Conservation (phyloP, 2,329 filamentous ascomycete genomes). For the Aphanoascus verrucosus region DNA sequence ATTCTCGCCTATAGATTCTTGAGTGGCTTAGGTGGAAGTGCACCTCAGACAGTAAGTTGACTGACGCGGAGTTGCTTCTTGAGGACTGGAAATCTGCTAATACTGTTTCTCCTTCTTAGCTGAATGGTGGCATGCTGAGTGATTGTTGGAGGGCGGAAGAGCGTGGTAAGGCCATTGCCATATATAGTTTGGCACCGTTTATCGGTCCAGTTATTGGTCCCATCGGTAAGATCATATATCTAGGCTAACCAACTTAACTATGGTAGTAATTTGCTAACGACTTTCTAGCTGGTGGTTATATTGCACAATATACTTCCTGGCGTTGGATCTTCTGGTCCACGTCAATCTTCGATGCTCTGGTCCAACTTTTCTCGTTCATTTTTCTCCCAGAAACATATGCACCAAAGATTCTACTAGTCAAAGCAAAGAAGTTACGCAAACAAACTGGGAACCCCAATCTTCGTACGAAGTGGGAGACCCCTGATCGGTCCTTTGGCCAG, state of each 20-base stretch:
- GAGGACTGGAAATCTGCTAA: background rate
- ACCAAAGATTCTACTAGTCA: conserved; percentile 50
- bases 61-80: background rate
- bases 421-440: conserved; percentile 40
- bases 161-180: conserved; percentile 50
- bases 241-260: background rate
- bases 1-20: conserved; percentile 51
- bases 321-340: conserved; percentile 63
- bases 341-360: conserved; percentile 50
- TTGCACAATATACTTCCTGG: conserved; percentile 55
- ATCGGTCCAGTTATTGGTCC: conserved; percentile 57
- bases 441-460: conserved; percentile 24
- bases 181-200: conserved; percentile 54
- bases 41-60: conserved; percentile 40
- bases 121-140: conserved; percentile 42
- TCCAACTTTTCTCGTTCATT: conserved; percentile 53
- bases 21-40: conserved; percentile 49
- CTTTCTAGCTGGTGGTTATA: conserved; percentile 47
- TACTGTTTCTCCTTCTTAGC: conserved; percentile 19
- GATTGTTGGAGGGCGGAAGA: conserved; percentile 53
- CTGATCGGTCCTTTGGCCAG: conserved; percentile 25
- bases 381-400: conserved; percentile 56
- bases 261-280: background rate
- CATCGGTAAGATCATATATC: conserved; percentile 28
- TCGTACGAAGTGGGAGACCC: conserved; percentile 20